phyloP scores from a whole-genome alignment of 139 green algal genomes.

The Chlorella sp. region DNA sequence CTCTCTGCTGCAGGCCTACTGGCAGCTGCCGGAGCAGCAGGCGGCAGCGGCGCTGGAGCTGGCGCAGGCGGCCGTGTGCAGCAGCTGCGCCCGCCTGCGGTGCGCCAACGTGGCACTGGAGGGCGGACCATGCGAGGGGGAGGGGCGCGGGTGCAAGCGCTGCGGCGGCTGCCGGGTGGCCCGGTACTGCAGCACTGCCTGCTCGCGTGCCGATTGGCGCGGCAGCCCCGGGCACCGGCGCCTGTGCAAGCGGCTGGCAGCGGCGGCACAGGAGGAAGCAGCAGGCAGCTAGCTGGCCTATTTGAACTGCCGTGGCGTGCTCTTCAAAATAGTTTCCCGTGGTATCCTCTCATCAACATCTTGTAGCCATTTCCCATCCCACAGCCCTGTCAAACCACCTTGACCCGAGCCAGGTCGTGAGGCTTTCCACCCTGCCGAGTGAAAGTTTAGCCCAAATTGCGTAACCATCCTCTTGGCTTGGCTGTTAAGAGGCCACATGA shows the following conservation, averaged over 20 bases:
- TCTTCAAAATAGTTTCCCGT: too few species aligned
- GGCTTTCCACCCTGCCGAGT: too few species aligned
- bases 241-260: background rate
- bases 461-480: too few species aligned
- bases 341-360: too few species aligned
- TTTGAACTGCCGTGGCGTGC: too few species aligned
- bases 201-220: background rate
- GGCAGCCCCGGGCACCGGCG: background rate
- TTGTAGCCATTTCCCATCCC: too few species aligned
- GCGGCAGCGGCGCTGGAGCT: background rate
- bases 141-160: background rate
- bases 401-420: too few species aligned
- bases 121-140: background rate
- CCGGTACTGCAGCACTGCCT: background rate
- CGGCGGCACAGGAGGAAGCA: background rate
- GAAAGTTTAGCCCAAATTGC: too few species aligned
- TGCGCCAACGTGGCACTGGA: background rate
- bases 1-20: background rate
- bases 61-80: background rate
- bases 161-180: background rate
- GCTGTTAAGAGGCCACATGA: too few species aligned
- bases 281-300: too few species aligned
- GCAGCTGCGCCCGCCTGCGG: constrained; percentile 9
- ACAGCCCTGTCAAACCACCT: too few species aligned
- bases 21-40: background rate